phyloP scores from a whole-genome alignment of 2,329 filamentous ascomycete genomes.

The Rosellinia necatrix region DNA sequence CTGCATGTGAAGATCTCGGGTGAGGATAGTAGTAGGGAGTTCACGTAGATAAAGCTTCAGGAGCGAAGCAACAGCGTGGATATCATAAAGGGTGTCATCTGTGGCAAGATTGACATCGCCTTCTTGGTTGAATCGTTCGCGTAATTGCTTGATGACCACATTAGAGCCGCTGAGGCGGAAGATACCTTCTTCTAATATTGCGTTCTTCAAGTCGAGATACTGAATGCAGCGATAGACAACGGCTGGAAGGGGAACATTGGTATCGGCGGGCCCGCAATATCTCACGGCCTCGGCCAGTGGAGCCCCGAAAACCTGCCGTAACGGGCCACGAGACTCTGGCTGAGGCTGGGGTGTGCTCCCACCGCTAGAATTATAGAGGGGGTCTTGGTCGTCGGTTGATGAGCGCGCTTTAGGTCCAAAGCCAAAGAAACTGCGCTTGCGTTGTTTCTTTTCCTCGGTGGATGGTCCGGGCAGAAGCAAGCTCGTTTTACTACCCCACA shows the following conservation, averaged over 20 bases:
- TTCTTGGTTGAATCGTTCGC: slow-evolving; percentile 91
- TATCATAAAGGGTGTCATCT: slow-evolving; percentile 87
- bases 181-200: slow-evolving; percentile 86
- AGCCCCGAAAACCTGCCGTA: slow-evolving; percentile 81
- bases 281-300: slow-evolving; percentile 85
- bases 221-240: slow-evolving; percentile 96
- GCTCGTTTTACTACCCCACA: slow-evolving; percentile 81
- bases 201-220: slow-evolving; percentile 83
- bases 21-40: slow-evolving; percentile 87
- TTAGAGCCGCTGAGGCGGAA: slow-evolving; percentile 98
- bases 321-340: slow-evolving; percentile 54
- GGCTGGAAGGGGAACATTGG: slow-evolving; percentile 78
- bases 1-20: slow-evolving; percentile 84
- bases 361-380: slow-evolving; percentile 56
- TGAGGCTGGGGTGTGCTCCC: slow-evolving; percentile 45
- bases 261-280: slow-evolving; percentile 73
- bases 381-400: slow-evolving; percentile 63
- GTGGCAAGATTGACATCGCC: slow-evolving; percentile 85
- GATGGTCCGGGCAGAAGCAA: slow-evolving; percentile 53
- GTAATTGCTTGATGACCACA: slow-evolving; percentile 85
- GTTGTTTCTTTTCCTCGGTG: slow-evolving; percentile 74
- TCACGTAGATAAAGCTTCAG: slow-evolving; percentile 94
- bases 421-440: slow-evolving; percentile 80
- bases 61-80: slow-evolving; percentile 92
- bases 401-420: slow-evolving; percentile 65